These are phyloP conservation scores for Pinus taeda DNA, from an alignment of 75 land plant species.

Conservation along the genomic window DNA sequence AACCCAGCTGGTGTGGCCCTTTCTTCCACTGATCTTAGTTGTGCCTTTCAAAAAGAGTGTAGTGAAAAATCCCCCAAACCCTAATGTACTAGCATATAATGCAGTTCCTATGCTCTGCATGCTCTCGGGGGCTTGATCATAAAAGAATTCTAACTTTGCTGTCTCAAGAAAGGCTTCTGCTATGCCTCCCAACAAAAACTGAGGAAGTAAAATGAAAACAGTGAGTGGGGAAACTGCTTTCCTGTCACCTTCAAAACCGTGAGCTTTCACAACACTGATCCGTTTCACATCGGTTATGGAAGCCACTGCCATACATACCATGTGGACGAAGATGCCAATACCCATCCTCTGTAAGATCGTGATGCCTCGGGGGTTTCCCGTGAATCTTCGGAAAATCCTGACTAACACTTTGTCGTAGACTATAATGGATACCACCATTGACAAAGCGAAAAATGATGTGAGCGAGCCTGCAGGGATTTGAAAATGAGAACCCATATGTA, in stretches of 20 bases:
- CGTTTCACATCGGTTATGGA: too few relatives aligned
- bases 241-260: too few relatives aligned
- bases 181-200: too few relatives aligned
- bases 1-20: constrained; percentile 69
- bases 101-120: constrained; percentile 54
- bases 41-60: constrained; percentile 36
- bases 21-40: constrained; percentile 22
- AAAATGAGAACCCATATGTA: constrained; percentile 48
- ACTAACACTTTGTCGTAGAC: constrained; percentile 10
- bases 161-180: too few relatives aligned
- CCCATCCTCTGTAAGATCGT: too few relatives aligned
- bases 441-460: constrained; percentile 27
- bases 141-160: too few relatives aligned
- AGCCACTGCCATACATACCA: constrained; percentile 17
- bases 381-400: too few relatives aligned
- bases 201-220: too few relatives aligned
- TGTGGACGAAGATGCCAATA: constrained; percentile 34
- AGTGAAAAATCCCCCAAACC: constrained; percentile 60
- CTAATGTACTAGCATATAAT: constrained; percentile 32
- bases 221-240: too few relatives aligned
- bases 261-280: too few relatives aligned
- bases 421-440: constrained; percentile 49
- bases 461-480: constrained; percentile 38
- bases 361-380: too few relatives aligned
- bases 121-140: too few relatives aligned